These are phyloP conservation scores for Suaeda aralocaspica DNA, from an alignment of 148 eudicot species.

Conservation along the genomic window DNA sequence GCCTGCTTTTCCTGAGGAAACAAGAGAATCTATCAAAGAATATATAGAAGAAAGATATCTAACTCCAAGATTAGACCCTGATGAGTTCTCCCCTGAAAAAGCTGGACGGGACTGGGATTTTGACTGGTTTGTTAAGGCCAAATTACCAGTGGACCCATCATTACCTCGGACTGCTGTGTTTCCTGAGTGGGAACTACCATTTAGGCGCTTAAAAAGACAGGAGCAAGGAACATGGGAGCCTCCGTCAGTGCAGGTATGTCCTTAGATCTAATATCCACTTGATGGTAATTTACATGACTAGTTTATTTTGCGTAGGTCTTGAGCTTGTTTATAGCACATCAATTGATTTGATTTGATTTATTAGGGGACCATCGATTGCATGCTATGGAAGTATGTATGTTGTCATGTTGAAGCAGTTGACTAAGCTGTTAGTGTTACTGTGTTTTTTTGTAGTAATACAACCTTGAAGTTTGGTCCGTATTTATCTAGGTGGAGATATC, in stretches of 20 bases:
- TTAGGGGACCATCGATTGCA: background rate
- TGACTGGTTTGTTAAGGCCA: conserved; percentile 87
- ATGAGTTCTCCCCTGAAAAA: conserved; percentile 79
- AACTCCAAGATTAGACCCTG: conserved; percentile 73
- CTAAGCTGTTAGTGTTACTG: background rate
- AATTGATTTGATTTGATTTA: background rate
- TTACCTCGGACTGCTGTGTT: conserved; percentile 69
- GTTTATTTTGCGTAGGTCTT: conserved; percentile 4
- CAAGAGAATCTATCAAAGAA: conserved; percentile 63
- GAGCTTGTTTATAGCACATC: background rate
- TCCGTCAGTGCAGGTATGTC: conserved; percentile 64
- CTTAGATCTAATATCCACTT: background rate
- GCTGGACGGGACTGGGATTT: conserved; percentile 93
- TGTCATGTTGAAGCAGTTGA: conserved; percentile 11
- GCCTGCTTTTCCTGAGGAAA: conserved; percentile 87
- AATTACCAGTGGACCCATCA: conserved; percentile 69
- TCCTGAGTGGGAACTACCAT: conserved; percentile 90
- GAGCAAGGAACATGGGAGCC: conserved; percentile 71
- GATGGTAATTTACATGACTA: background rate
- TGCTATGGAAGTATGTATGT: too few species aligned
- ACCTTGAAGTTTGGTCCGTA: conserved; percentile 18
- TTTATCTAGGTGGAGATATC: conserved; percentile 67
- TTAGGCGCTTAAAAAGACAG: conserved; percentile 49
- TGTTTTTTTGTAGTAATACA: conserved; percentile 13
- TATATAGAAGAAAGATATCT: conserved; percentile 74